phyloP scores from a whole-genome alignment of 345 rosid species.

The Dipteronia dyeriana region DNA sequence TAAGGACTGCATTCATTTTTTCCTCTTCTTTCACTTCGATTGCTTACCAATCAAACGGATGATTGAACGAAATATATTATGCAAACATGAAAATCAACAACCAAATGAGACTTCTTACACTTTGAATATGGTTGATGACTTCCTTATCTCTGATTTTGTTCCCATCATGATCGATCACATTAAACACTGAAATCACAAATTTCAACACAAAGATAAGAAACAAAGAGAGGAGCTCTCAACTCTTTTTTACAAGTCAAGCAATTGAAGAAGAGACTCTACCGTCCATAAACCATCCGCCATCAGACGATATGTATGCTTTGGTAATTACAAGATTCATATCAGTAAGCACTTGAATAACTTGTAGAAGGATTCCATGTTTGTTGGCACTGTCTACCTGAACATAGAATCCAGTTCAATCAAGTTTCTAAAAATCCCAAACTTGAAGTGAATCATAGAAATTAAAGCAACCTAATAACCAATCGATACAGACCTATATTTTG shows the following conservation, averaged over 20 bases:
- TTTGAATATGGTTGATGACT: conserved; percentile 55
- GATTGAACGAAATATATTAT: background rate
- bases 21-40: background rate
- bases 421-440: background rate
- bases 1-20: background rate
- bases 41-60: background rate
- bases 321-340: conserved; percentile 82
- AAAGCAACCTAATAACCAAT: background rate
- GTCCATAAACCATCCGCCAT: conserved; percentile 97
- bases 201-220: conserved; percentile 9
- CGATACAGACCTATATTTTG: background rate
- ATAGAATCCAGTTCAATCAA: conserved; percentile 9
- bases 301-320: conserved; percentile 88
- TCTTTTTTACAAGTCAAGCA: conserved; percentile 4
- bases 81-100: background rate
- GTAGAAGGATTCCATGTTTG: conserved; percentile 84
- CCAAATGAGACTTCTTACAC: conserved; percentile 38
- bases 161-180: conserved; percentile 65
- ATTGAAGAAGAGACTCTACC: conserved; percentile 39
- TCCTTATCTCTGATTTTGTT: conserved; percentile 70
- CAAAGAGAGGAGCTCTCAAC: background rate
- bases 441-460: background rate
- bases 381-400: conserved; percentile 77
- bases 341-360: conserved; percentile 86
- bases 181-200: conserved; percentile 61